Evolutionary conservation across 148 eudicot species (phyloP).

Genomic region (Suaeda aralocaspica): DNA sequence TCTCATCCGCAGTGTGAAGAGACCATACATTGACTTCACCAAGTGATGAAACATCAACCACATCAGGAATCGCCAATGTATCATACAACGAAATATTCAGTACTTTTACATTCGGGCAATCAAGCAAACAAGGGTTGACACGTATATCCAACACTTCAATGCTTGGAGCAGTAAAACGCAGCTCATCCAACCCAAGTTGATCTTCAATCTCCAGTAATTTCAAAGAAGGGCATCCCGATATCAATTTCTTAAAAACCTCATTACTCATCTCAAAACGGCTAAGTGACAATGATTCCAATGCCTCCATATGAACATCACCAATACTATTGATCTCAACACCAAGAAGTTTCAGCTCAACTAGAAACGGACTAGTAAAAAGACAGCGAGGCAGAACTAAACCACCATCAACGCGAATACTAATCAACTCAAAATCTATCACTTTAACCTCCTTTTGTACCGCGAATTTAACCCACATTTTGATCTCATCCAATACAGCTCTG

Average conservation of each 20-base stretch:
- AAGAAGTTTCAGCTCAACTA: not conserved
- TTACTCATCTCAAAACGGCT: not conserved
- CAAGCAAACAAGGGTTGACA: not conserved
- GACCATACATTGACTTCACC: not conserved
- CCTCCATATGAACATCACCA: not conserved
- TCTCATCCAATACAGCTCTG: not conserved
- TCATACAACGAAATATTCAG: not conserved
- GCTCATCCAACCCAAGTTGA: not conserved
- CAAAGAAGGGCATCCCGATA: slow-evolving; percentile 4
- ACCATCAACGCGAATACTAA: not conserved
- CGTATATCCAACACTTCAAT: not conserved
- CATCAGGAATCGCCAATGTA: not conserved
- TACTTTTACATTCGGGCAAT: no score
- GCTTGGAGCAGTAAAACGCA: slow-evolving; percentile 10
- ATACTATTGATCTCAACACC: not conserved
- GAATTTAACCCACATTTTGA: not conserved
- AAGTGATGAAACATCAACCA: not conserved
- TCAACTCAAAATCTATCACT: not conserved
- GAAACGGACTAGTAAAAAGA: not conserved
- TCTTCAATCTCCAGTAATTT: not conserved
- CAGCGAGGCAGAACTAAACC: not conserved
- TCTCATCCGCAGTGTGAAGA: not conserved
- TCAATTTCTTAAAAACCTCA: not conserved
- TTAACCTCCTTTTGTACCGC: not conserved
- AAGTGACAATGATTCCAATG: not conserved